Percentiles rank a stretch among this genome's conserved stretches.
phyloP scores from a whole-genome alignment of 495 filamentous ascomycete species.

The Lepraria neglecta region DNA sequence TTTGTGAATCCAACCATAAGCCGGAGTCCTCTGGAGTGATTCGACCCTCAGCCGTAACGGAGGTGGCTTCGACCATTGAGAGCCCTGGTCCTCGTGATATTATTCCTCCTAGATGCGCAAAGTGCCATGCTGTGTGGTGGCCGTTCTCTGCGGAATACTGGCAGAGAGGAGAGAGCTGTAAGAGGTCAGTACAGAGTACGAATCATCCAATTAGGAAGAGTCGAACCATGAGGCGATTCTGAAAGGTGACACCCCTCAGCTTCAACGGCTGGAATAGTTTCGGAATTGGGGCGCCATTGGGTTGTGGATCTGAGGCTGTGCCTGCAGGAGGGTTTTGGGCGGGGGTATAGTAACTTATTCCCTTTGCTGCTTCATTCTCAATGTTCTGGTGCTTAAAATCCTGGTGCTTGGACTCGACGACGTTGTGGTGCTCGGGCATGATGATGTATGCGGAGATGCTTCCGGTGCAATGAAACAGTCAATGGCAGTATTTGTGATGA shows the following conservation, averaged over 20 bases:
- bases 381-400: constrained; percentile 29
- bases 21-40: constrained; percentile 69
- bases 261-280: constrained; percentile 65
- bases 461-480: too few relatives aligned
- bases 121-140: constrained; percentile 58
- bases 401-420: constrained; percentile 25
- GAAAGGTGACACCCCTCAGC: constrained; percentile 52
- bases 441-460: not conserved
- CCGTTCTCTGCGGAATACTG: constrained; percentile 63
- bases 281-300: constrained; percentile 49
- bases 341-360: constrained; percentile 64
- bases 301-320: constrained; percentile 56
- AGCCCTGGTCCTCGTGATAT: constrained; percentile 61
- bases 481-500: not conserved
- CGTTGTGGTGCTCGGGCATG: constrained; percentile 27
- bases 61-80: constrained; percentile 66
- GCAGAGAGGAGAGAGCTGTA: constrained; percentile 53
- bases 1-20: constrained; percentile 69
- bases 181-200: not conserved
- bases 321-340: constrained; percentile 58
- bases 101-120: constrained; percentile 52
- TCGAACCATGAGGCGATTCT: constrained; percentile 54
- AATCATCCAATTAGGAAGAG: not conserved
- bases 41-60: constrained; percentile 63
- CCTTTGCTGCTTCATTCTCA: constrained; percentile 39